These are phyloP conservation scores for Ophiobolus disseminans DNA, from an alignment of 2,329 filamentous ascomycete genomes.

Conservation along the genomic window DNA sequence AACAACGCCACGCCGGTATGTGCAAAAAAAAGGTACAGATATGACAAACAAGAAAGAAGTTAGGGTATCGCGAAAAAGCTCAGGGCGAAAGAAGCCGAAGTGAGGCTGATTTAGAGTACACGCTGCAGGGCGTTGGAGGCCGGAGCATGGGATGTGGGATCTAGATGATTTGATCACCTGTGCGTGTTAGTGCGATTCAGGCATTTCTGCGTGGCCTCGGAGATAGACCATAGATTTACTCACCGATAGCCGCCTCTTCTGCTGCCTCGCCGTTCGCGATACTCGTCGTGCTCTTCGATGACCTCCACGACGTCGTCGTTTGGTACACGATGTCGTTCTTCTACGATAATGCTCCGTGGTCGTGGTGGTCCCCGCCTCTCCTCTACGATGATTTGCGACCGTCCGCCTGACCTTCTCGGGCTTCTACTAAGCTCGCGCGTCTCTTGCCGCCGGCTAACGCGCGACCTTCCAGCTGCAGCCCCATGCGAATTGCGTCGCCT, in stretches of 20 bases:
- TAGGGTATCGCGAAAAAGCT: background rate
- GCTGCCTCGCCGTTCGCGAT: constrained; percentile 47
- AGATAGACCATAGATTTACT: constrained; percentile 36
- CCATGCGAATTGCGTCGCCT: constrained; percentile 40
- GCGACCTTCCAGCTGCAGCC: constrained; percentile 35
- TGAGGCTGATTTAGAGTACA: background rate
- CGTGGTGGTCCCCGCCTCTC: constrained; percentile 42
- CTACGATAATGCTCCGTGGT: constrained; percentile 52
- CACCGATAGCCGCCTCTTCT: constrained; percentile 57
- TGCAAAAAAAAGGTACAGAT: background rate
- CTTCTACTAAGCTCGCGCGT: constrained; percentile 49
- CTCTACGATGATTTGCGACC: constrained; percentile 49
- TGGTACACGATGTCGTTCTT: constrained; percentile 53
- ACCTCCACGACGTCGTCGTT: constrained; percentile 65
- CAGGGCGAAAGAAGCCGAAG: background rate
- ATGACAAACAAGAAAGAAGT: constrained; percentile 1
- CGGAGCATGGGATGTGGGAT: background rate
- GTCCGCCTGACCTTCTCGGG: constrained; percentile 37
- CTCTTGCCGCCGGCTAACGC: constrained; percentile 38
- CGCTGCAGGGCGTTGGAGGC: background rate
- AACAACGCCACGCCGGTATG: constrained; percentile 3
- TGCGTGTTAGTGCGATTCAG: background rate
- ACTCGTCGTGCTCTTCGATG: constrained; percentile 61
- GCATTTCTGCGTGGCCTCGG: background rate
- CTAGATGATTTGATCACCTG: background rate